Conservation (phyloP, 1,139 yeast genomes). For the Lodderomyces oxycetoniae region DNA sequence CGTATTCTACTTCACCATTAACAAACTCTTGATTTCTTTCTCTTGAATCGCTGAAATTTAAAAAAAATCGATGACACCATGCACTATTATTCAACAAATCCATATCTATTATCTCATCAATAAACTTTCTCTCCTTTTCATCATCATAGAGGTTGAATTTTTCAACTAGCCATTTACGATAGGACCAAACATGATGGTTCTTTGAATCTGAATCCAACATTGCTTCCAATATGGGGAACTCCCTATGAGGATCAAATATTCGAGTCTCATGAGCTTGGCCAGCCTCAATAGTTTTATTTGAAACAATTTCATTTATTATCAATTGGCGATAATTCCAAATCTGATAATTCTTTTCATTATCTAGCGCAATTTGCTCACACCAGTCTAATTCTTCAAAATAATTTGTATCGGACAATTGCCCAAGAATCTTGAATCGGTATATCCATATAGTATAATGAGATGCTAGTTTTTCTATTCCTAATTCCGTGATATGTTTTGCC, state of each 20-base stretch:
- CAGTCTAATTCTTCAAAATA: constrained; percentile 58
- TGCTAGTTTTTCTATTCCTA: constrained; percentile 65
- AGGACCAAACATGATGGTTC: constrained; percentile 96
- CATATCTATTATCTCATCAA: constrained; percentile 42
- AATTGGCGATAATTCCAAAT: constrained; percentile 89
- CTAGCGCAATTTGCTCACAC: constrained; percentile 72
- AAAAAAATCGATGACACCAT: constrained; percentile 82
- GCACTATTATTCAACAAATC: constrained; percentile 91
- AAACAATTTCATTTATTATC: constrained; percentile 34
- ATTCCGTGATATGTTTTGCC: constrained; percentile 61
- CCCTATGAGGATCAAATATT: constrained; percentile 47
- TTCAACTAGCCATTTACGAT: constrained; percentile 73
- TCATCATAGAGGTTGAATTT: constrained; percentile 44
- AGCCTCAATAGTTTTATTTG: constrained; percentile 13
- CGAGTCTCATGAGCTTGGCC: background rate
- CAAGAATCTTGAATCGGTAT: constrained; percentile 61
- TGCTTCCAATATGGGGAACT: constrained; percentile 55
- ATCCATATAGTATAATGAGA: constrained; percentile 94
- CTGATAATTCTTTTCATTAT: constrained; percentile 87
- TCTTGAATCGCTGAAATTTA: constrained; percentile 29
- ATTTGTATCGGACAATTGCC: constrained; percentile 29
- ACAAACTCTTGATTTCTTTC: constrained; percentile 17
- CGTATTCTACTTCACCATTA: constrained; percentile 34
- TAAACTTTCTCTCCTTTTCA: constrained; percentile 49
- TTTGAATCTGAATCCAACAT: constrained; percentile 78